Base-by-base conservation (phyloP, 768 basidiomycete species). In the Scleroderma bovista region DNA sequence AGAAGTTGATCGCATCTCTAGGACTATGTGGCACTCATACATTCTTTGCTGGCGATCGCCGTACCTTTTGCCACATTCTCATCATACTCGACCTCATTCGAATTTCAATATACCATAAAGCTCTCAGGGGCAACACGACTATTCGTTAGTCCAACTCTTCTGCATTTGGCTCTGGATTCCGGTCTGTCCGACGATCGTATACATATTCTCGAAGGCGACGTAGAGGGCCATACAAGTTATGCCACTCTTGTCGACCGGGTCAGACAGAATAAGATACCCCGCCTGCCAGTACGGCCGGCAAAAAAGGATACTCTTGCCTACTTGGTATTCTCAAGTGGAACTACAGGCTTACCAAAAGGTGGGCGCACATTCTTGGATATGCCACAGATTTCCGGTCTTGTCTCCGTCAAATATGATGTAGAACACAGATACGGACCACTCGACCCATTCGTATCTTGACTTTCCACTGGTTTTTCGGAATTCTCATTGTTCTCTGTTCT, bases 311-410 rank as follows among this genome's bases (percentile, higher is more conserved):
- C 81, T 0, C 65, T 87, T 1, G 86, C 83, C 1, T 86, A 88
- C 60, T 69, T 89, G 3, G 69, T 84, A 0, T 87, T 86, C 59
- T 89, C 87, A 1, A 88, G 87, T 57, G 87, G 87, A 20, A 89
- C 88, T 0, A 88, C 76, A 51, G 87, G 88, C 1, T 67, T 82
- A 3, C 85, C 87, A 0, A 89, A 89, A 76, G 85, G 86, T 81
- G 22, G 7, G 60, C 23, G 24, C 13, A 11, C 15, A 29, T 29
- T 29, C 9, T 29, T 29, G 4, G 26, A 29, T 29, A 5, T 29
- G 26, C 9, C 26, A 9, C 26, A 9, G 26, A 29, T 4, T 29
- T 9, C 9, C 26, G 26, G n/a, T n/a, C n/a, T n/a, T n/a, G n/a
- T n/a, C n/a, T n/a, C n/a, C n/a, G n/a, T n/a, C n/a, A n/a, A n/a